Evolutionary conservation across 208 protist species (phyloP).

Genomic region (Crithidia expoeki): DNA sequence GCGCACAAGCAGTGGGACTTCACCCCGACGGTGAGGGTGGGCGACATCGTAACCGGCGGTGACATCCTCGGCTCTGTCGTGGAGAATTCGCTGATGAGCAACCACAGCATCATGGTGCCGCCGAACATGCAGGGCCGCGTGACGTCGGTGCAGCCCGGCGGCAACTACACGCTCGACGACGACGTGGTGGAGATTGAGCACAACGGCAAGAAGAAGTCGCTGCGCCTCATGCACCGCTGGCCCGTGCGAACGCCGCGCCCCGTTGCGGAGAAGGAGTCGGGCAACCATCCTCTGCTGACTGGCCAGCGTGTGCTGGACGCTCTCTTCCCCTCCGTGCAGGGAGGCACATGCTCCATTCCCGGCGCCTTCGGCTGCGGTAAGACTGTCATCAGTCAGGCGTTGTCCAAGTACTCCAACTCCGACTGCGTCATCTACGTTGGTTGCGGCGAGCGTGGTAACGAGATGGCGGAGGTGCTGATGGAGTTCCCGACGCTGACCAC

Average conservation of each 20-base stretch:
- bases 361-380: conserved; percentile 99
- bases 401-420: conserved; percentile 99
- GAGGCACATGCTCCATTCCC: conserved; percentile 99
- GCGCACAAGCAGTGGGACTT: conserved; percentile 96
- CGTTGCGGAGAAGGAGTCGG: conserved; percentile 95
- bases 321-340: conserved; percentile 99
- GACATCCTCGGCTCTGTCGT: conserved; percentile 97
- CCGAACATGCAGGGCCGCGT: conserved; percentile 94
- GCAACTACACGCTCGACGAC: conserved; percentile 95
- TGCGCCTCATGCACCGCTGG: conserved; percentile 97
- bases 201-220: conserved; percentile 85
- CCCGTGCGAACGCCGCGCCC: conserved; percentile 96
- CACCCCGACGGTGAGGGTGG: conserved; percentile 93
- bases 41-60: conserved; percentile 96
- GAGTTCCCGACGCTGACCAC: conserved; percentile 99
- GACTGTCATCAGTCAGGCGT: conserved; percentile 99
- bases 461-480: conserved; percentile 99
- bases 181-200: conserved; percentile 93
- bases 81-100: conserved; percentile 97
- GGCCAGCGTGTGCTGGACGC: conserved; percentile 99
- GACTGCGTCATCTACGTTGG: conserved; percentile 99
- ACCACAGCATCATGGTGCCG: conserved; percentile 98
- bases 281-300: conserved; percentile 97
- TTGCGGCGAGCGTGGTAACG: conserved; percentile 99
- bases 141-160: conserved; percentile 91